Evolutionary conservation across 495 filamentous ascomycete genomes (phyloP).

Genomic region (Podospora didyma): DNA sequence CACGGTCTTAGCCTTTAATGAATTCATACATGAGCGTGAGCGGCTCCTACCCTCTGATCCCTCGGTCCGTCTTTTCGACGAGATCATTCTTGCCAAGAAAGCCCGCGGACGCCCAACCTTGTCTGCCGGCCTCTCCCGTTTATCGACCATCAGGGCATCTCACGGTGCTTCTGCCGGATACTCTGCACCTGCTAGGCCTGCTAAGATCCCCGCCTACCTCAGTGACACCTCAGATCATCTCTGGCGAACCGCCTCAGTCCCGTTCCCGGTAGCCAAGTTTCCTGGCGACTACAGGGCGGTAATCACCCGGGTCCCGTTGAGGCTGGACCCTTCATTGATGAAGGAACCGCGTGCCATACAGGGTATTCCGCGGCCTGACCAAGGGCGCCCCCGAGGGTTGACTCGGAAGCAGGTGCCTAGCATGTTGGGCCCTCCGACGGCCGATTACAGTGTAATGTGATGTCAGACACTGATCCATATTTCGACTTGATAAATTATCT

Average conservation of each 20-base stretch:
- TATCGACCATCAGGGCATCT: conserved; percentile 45
- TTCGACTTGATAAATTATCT: too few species aligned
- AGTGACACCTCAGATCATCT: conserved; percentile 85
- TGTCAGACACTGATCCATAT: too few species aligned
- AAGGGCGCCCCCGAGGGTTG: conserved; percentile 53
- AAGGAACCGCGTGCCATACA: conserved; percentile 77
- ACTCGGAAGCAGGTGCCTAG: conserved; percentile 71
- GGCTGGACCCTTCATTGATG: conserved; percentile 82
- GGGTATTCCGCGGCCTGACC: conserved; percentile 64
- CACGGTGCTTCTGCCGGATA: conserved; percentile 37
- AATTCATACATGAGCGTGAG: conserved; percentile 94
- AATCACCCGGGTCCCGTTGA: conserved; percentile 64
- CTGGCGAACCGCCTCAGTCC: conserved; percentile 85
- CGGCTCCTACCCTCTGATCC: conserved; percentile 53
- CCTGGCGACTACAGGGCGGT: conserved; percentile 59
- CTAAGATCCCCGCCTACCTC: conserved; percentile 64
- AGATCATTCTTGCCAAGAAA: conserved; percentile 90
- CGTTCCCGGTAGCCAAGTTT: conserved; percentile 67
- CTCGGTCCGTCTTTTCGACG: conserved; percentile 83
- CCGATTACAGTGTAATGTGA: not conserved
- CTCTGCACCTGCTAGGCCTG: conserved; percentile 27
- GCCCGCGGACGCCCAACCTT: conserved; percentile 66
- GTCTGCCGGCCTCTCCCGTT: conserved; percentile 49
- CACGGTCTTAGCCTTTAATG: conserved; percentile 70
- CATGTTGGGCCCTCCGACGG: conserved; percentile 44